A percentile compares a stretch with the other conserved stretches of the same genome.
These are phyloP conservation scores for Trametes polyzona DNA, from an alignment of 1,284 basidiomycete species.

Conservation along the genomic window DNA sequence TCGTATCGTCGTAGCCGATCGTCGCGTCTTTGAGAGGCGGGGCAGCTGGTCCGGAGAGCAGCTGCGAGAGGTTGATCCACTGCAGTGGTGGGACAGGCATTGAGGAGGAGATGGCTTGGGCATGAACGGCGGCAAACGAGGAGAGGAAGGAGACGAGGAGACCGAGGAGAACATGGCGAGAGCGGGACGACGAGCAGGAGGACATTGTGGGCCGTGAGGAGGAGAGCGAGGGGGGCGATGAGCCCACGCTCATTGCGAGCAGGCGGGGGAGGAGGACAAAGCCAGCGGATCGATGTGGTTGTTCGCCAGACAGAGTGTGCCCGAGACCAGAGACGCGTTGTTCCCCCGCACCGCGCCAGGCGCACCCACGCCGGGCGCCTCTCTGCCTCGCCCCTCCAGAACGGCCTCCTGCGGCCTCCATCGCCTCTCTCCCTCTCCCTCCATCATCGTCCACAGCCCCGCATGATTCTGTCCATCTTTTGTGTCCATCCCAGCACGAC, in stretches of 20 bases:
- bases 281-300: conserved; percentile 29
- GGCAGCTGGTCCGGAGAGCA: conserved; percentile 56
- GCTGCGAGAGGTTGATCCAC: conserved; percentile 72
- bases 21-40: conserved; percentile 73
- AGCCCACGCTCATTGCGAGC: conserved; percentile 34
- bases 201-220: conserved; percentile 22
- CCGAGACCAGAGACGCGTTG: no score
- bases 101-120: conserved; percentile 41
- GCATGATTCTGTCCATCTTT: not conserved
- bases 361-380: conserved; percentile 7
- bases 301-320: no score
- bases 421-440: not conserved
- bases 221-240: conserved; percentile 16
- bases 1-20: conserved; percentile 54
- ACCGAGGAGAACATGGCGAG: conserved; percentile 28
- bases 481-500: no score
- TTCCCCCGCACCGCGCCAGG: conserved; percentile 1
- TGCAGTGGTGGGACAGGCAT: conserved; percentile 43
- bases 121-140: conserved; percentile 25
- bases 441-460: conserved; percentile 2
- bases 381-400: conserved; percentile 12
- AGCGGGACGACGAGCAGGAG: conserved; percentile 9
- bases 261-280: conserved; percentile 23
- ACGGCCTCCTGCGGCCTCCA: conserved; percentile 12
- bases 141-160: conserved; percentile 31